phyloP scores from a whole-genome alignment of 2,329 filamentous ascomycete genomes.

The Pochonia chlamydosporia region DNA sequence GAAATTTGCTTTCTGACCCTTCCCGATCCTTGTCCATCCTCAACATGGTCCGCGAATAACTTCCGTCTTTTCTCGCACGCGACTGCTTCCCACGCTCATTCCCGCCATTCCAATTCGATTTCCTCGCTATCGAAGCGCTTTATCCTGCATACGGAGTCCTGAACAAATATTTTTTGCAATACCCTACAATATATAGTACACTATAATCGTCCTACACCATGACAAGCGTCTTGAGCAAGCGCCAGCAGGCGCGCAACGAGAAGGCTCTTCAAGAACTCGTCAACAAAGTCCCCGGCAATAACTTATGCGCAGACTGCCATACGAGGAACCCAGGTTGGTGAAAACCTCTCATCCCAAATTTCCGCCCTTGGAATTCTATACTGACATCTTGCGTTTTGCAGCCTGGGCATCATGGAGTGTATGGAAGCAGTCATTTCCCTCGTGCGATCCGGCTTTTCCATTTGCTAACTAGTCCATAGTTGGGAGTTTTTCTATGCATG shows the following conservation, averaged over 20 bases:
- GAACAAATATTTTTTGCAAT: background rate
- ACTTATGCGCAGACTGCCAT: constrained; percentile 87
- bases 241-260: constrained; percentile 97
- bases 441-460: background rate
- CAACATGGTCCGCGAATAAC: background rate
- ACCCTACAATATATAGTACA: background rate
- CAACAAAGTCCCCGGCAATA: constrained; percentile 77
- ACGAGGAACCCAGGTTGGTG: constrained; percentile 81
- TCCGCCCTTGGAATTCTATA: constrained; percentile 3
- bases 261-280: constrained; percentile 85
- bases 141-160: background rate
- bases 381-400: constrained; percentile 33
- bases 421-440: constrained; percentile 32
- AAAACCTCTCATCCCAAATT: background rate
- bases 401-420: constrained; percentile 97
- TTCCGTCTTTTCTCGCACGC: background rate
- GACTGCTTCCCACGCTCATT: background rate
- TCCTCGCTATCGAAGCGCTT: too few relatives aligned
- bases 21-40: background rate
- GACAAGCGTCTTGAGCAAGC: constrained; percentile 74
- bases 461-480: constrained; percentile 39
- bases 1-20: background rate
- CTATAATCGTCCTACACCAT: too few relatives aligned
- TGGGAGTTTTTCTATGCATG: constrained; percentile 97
- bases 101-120: background rate